Conservation (phyloP, 164 flowering plant genomes). For the Sextonia rubra region DNA sequence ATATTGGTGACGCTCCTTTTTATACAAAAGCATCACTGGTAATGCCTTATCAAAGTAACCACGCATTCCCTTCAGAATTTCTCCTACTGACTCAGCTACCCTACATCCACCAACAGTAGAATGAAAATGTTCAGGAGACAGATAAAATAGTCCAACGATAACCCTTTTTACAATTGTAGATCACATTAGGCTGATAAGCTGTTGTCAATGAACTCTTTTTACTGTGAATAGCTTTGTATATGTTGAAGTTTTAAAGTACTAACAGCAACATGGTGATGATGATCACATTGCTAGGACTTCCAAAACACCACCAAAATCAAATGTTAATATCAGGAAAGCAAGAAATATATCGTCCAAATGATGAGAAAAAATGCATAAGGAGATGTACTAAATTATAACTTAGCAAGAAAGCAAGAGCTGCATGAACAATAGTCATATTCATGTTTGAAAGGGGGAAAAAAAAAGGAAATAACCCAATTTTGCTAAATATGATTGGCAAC, state of each 20-base stretch:
- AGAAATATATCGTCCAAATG: neutral
- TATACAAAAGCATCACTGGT: slow-evolving; percentile 73
- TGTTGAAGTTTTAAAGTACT: neutral
- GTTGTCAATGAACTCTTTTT: too few species aligned
- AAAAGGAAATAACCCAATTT: neutral
- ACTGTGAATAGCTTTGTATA: too few species aligned
- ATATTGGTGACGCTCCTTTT: slow-evolving; percentile 71
- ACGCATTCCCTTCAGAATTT: slow-evolving; percentile 61
- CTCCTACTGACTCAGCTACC: slow-evolving; percentile 48
- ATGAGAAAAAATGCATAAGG: neutral
- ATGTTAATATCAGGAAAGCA: neutral
- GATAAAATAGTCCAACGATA: too few species aligned
- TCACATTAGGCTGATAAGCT: too few species aligned
- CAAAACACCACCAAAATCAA: neutral
- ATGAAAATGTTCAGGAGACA: neutral
- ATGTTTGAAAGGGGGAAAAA: neutral
- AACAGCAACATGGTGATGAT: neutral
- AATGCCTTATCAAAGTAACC: slow-evolving; percentile 81
- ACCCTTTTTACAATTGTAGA: too few species aligned
- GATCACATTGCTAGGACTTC: too few species aligned
- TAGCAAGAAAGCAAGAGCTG: neutral
- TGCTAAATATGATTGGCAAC: neutral
- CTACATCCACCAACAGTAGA: slow-evolving; percentile 29
- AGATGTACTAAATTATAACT: neutral
- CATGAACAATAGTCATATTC: neutral